These are phyloP conservation scores for Lactuca saligna DNA, from an alignment of 129 eudicot genomes.

Conservation along the genomic window DNA sequence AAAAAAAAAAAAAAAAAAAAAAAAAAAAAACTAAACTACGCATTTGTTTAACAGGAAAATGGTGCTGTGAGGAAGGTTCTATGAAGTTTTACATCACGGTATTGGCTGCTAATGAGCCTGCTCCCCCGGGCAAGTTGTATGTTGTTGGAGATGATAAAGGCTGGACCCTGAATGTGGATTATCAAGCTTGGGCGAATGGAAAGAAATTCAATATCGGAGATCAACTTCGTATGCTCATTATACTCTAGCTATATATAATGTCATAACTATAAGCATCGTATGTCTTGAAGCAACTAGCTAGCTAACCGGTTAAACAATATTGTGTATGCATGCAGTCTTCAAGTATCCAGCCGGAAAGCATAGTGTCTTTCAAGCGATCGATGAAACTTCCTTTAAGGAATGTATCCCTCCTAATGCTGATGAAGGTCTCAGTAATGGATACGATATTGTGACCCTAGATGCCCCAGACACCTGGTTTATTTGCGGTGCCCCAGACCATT, in stretches of 20 bases:
- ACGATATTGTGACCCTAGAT: constrained; percentile 9
- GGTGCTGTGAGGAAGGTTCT: neutral
- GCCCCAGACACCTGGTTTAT: constrained; percentile 30
- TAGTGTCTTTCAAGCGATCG: constrained; percentile 31
- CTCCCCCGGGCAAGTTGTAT: neutral
- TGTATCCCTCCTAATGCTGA: constrained; percentile 20
- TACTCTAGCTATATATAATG: neutral
- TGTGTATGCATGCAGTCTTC: constrained; percentile 28
- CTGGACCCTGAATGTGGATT: constrained; percentile 14
- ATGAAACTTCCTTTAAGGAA: constrained; percentile 5
- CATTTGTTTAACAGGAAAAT: neutral
- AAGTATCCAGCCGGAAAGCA: constrained; percentile 30
- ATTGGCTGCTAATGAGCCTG: neutral
- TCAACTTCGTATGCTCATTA: constrained; percentile 17
- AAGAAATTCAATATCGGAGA: constrained; percentile 33
- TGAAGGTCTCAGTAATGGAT: constrained; percentile 1
- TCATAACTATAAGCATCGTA: neutral
- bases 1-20: no score
- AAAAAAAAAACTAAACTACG: neutral
- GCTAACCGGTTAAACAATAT: neutral
- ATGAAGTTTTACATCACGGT: neutral
- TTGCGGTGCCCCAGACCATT: constrained; percentile 31
- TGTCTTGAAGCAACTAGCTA: neutral
- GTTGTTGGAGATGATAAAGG: neutral
- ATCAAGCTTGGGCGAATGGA: constrained; percentile 31